Evolutionary conservation across 1,284 basidiomycete species (phyloP), one percentile per base, ranked within the genome.

Genomic region (Leccinum fuscescens): DNA sequence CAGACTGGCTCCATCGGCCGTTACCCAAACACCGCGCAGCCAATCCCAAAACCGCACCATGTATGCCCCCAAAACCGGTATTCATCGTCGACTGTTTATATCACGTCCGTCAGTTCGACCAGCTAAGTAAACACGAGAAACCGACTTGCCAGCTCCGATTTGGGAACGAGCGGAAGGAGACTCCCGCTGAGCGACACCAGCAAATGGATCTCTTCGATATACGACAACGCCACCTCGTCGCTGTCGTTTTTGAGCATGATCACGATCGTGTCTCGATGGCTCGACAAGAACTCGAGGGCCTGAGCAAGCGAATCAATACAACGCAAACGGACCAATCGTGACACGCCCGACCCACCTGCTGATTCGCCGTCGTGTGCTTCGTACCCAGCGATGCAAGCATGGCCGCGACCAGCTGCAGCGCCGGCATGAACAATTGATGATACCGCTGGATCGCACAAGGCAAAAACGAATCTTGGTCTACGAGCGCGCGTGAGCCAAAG

Each of bases 401-500:
- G 6, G 83, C 86, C 60, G 87, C 82, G 15, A 90, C 82, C 22
- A 96, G 79, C 72, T 96, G 93, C 44, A 97, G 75, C 14, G 90
- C 88, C 0, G 94, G 94, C 73, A 93, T 83, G 63, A 96, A 83
- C 6, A 97, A 74, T 66, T 96, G 93, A 67, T 96, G 92, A 74
- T 96, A 95, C 42, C 94, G 85, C 62, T 93, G 90, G 12, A 92
- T 83, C 0, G 92, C 90, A 0, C 92, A 91, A 1, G 94, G 94
- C 6, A 97, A 78, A 80, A 96, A 96, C 37, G 86, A 86, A 67
- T 94, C 90, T 39, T 86, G 83, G 66, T 95, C 93, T 94, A 69
- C 17, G 53, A 3, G 39, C 3, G 54, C 3, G 54, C 15, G 57
- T 58, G 49, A 65, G 20, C 39, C 42, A 4, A 39, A 48, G 11